These are phyloP conservation scores for Metarhizium album DNA, from an alignment of 2,329 filamentous ascomycete species.

Conservation along the genomic window DNA sequence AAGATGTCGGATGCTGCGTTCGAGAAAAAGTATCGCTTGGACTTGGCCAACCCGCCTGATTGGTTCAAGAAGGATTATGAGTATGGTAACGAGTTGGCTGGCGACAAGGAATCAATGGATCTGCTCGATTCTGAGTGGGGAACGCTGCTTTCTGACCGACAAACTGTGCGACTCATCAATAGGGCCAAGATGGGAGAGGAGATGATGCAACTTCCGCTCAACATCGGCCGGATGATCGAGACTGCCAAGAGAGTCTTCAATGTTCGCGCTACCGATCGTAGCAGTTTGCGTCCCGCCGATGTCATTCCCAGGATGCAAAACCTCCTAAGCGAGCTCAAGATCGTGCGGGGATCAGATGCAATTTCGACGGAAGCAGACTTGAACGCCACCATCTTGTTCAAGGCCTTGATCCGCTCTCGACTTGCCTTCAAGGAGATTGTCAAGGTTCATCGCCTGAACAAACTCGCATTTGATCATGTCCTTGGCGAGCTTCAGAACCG, in stretches of 20 bases:
- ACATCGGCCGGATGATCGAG: conserved; percentile 82
- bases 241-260: conserved; percentile 85
- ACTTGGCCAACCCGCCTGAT: conserved; percentile 50
- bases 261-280: conserved; percentile 74
- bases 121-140: conserved; percentile 86
- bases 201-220: conserved; percentile 83
- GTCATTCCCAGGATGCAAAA: conserved; percentile 71
- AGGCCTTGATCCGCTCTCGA: conserved; percentile 78
- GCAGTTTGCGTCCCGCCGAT: conserved; percentile 79
- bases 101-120: conserved; percentile 78
- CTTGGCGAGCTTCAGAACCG: conserved; percentile 82
- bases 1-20: conserved; percentile 70
- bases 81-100: conserved; percentile 74
- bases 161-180: conserved; percentile 60
- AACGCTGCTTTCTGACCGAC: conserved; percentile 61
- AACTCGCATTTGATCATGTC: conserved; percentile 85
- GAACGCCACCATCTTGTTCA: conserved; percentile 85
- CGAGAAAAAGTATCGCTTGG: conserved; percentile 70
- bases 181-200: conserved; percentile 64
- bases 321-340: conserved; percentile 65
- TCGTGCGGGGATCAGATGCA: conserved; percentile 75
- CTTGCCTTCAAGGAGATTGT: conserved; percentile 91
- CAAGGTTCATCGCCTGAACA: conserved; percentile 74
- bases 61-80: conserved; percentile 53
- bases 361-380: conserved; percentile 79